Conservation (phyloP, 2,329 filamentous ascomycete genomes). For the Xylaria hypoxylon region DNA sequence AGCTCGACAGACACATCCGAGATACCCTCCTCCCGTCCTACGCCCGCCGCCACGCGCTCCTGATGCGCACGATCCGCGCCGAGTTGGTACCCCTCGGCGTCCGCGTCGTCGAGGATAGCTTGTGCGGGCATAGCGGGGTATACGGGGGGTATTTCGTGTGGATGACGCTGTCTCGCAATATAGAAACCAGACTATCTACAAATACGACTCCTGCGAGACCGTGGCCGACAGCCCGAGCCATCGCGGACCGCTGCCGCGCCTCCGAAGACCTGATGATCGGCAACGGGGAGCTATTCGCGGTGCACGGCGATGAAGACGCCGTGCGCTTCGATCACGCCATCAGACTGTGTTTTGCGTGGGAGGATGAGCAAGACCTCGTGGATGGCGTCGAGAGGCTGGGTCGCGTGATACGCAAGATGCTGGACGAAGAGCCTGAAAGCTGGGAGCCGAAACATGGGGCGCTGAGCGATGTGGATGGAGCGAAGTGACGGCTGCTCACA, state of each 20-base stretch:
- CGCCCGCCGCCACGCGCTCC: slow-evolving; percentile 58
- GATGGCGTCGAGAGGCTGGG: slow-evolving; percentile 76
- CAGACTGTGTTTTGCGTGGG: slow-evolving; percentile 79
- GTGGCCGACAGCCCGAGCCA: slow-evolving; percentile 62
- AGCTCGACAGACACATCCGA: slow-evolving; percentile 58
- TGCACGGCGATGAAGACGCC: slow-evolving; percentile 65
- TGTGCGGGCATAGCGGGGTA: slow-evolving; percentile 53
- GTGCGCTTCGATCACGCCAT: slow-evolving; percentile 70
- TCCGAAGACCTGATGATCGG: slow-evolving; percentile 77
- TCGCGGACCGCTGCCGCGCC: slow-evolving; percentile 67
- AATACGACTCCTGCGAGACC: too few relatives aligned
- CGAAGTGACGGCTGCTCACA: slow-evolving; percentile 24
- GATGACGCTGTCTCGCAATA: slow-evolving; percentile 69
- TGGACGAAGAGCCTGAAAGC: slow-evolving; percentile 37
- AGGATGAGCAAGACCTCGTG: slow-evolving; percentile 71
- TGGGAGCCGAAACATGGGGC: slow-evolving; percentile 23
- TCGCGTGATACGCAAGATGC: slow-evolving; percentile 51
- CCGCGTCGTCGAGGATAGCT: slow-evolving; percentile 43
- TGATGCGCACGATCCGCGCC: slow-evolving; percentile 69
- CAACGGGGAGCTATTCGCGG: slow-evolving; percentile 76
- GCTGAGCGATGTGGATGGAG: slow-evolving; percentile 12
- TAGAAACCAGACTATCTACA: slow-evolving; percentile 12
- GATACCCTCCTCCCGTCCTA: slow-evolving; percentile 59
- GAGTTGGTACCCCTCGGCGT: slow-evolving; percentile 74
- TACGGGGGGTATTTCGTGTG: slow-evolving; percentile 91